Conservation (phyloP, 2,329 filamentous ascomycete genomes). For the Botrytis byssoidea region DNA sequence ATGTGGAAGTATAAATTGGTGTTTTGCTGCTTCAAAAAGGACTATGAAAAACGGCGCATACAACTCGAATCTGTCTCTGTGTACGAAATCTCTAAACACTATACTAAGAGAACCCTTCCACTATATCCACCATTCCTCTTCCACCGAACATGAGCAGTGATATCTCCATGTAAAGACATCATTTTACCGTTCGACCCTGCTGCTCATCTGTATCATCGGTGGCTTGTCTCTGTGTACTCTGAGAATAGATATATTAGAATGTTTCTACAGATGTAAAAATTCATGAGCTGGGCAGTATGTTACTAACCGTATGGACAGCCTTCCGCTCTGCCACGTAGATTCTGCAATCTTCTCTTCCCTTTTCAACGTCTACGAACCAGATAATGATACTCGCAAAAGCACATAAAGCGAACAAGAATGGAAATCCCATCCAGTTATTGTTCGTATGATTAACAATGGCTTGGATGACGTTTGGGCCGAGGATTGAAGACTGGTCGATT, state of each 20-base stretch:
- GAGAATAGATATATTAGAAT: neutral
- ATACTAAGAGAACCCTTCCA: neutral
- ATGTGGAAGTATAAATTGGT: neutral
- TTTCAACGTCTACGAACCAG: constrained; percentile 43
- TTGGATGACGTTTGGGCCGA: constrained; percentile 46
- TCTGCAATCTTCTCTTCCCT: constrained; percentile 43
- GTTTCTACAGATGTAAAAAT: rapidly evolving
- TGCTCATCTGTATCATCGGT: neutral
- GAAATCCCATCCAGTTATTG: constrained; percentile 47
- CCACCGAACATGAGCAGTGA: neutral
- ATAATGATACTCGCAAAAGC: constrained; percentile 42
- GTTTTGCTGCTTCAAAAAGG: neutral
- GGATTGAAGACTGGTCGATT: constrained; percentile 42
- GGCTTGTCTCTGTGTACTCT: neutral
- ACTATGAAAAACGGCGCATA: neutral
- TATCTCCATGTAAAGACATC: neutral
- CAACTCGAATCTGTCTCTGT: neutral
- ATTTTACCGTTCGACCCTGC: neutral
- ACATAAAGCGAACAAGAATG: constrained; percentile 44
- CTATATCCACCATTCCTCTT: neutral
- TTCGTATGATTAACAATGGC: constrained; percentile 44
- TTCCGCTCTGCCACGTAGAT: constrained; percentile 42
- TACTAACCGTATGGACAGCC: constrained; percentile 23
- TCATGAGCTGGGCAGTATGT: neutral
- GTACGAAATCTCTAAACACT: neutral